Base-by-base conservation (phyloP, 805 yeast species). In the Nakazawaea molendinolei region DNA sequence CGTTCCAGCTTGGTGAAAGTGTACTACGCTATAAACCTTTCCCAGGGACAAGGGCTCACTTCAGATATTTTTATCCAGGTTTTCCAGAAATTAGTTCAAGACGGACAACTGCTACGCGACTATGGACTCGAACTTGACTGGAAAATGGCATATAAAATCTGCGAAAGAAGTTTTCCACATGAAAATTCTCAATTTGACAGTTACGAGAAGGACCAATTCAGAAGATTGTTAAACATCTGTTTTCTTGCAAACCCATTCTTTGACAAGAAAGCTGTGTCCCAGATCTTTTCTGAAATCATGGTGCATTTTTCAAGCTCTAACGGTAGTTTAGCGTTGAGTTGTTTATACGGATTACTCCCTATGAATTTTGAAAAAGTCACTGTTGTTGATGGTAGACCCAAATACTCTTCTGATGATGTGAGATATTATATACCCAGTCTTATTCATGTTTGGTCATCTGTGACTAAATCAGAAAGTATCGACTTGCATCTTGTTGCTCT, bases 371-470 rank as follows among this genome's bases (percentile, higher is more conserved):
- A 55, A 12, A 39, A 44, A 23, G 57, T 58, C 2, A 21, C 36
- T 0, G 16, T 35, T 3, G 38, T 21, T 7, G 46, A 45, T 30
- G 58, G 54, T 1, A 4, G 36, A 2, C 25, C 44, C 3, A 1
- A 25, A 1, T 58, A 53, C 37, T 43, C 47, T 8, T 39, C 44
- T 19, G 31, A 40, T 12, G 65, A 60, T 43, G 48, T 55, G 9
- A 63, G 69, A 7, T 43, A 76, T 43, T 76, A 79, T 45, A 52
- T 85, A 20, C 78, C 89, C 0, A 58, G 85, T 2, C 51, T 86
- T 6, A 84, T 85, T 45, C 76, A 83, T 42, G 58, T 84, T 29
- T 86, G 95, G 95, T 52, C 71, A 2, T 64, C 76, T 41, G 56
- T 75, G 28, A 57, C 69, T 46, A 57, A 65, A 40, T 54, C 65